phyloP scores from a whole-genome alignment of 2,329 filamentous ascomycete species.

The Fusarium sp. region DNA sequence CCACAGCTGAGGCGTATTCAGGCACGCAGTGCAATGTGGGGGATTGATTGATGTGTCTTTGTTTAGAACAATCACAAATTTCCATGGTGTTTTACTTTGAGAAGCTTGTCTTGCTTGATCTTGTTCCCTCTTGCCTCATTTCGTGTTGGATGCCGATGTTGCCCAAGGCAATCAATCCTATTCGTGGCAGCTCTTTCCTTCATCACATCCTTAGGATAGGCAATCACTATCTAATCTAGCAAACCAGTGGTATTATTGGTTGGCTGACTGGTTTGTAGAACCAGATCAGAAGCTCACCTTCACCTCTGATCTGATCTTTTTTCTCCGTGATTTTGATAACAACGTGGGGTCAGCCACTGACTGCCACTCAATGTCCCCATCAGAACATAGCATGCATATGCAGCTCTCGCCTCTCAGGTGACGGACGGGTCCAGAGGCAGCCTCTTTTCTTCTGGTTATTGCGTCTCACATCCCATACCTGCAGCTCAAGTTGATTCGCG shows the following conservation, averaged over 20 bases:
- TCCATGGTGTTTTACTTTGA: conserved; percentile 25
- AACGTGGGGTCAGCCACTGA: conserved; percentile 33
- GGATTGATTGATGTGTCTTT: conserved; percentile 22
- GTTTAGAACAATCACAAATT: conserved; percentile 1
- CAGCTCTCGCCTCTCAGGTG: conserved; percentile 8
- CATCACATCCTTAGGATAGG: background rate
- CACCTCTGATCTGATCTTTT: conserved; percentile 16
- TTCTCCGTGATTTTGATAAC: conserved; percentile 17
- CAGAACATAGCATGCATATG: conserved; percentile 27
- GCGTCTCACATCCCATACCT: conserved; percentile 27
- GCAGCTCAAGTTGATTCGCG: conserved; percentile 4
- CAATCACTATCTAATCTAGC: background rate
- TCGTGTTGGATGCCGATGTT: background rate
- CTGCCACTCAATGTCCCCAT: conserved; percentile 22
- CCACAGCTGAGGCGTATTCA: conserved; percentile 29
- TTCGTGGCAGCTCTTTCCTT: background rate
- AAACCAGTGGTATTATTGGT: background rate
- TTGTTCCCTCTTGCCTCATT: conserved; percentile 38
- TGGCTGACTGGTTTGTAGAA: background rate
- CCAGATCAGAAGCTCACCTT: conserved; percentile 34
- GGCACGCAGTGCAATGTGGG: conserved; percentile 31
- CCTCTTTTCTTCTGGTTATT: conserved; percentile 26
- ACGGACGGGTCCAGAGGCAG: conserved; percentile 13
- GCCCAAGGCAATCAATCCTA: background rate
- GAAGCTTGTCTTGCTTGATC: conserved; percentile 2